phyloP scores from a whole-genome alignment of 208 protist genomes.

The Trypanosoma rangeli region DNA sequence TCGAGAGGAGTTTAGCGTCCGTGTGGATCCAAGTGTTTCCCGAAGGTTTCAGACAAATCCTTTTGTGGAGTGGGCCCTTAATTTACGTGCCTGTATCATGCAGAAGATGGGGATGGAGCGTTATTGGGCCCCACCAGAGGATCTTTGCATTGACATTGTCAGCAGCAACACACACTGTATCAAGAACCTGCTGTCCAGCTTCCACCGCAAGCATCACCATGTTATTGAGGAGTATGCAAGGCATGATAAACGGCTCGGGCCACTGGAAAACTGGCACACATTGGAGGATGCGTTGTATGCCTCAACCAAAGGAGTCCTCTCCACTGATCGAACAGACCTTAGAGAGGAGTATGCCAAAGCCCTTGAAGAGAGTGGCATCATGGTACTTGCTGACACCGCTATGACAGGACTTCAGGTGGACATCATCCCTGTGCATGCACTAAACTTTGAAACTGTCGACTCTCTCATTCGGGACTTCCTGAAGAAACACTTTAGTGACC shows the following conservation, averaged over 20 bases:
- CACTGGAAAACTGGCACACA: constrained; percentile 61
- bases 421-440: constrained; percentile 65
- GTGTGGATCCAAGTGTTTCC: constrained; percentile 78
- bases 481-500: constrained; percentile 19
- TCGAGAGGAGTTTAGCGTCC: constrained; percentile 89
- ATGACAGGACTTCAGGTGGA: constrained; percentile 89
- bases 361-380: constrained; percentile 69
- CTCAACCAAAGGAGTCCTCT: constrained; percentile 48
- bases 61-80: constrained; percentile 86
- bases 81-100: constrained; percentile 70
- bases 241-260: constrained; percentile 39
- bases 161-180: constrained; percentile 93
- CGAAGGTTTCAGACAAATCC: constrained; percentile 81
- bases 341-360: constrained; percentile 67
- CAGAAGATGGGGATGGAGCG: constrained; percentile 66
- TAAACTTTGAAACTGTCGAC: constrained; percentile 72
- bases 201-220: constrained; percentile 68
- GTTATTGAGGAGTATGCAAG: constrained; percentile 60
- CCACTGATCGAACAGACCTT: constrained; percentile 58
- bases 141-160: constrained; percentile 82
- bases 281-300: constrained; percentile 79
- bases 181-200: constrained; percentile 84
- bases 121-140: constrained; percentile 50
- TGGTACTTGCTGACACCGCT: constrained; percentile 75
- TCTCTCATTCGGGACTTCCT: constrained; percentile 48